phyloP scores from a whole-genome alignment of 257 asterid species.

The Ligustrum vulgare region DNA sequence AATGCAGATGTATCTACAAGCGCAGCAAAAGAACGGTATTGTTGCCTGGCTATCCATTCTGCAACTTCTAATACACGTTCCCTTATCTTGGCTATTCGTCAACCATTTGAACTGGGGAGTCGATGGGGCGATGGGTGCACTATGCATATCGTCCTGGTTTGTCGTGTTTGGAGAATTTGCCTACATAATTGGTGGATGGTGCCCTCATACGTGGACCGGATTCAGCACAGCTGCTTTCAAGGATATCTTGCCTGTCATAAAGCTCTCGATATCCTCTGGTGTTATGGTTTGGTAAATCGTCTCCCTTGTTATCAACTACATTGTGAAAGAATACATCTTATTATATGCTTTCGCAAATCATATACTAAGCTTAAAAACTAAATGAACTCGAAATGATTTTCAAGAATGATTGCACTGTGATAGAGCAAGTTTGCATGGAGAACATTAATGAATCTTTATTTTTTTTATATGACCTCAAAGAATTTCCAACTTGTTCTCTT shows the following conservation, averaged over 20 bases:
- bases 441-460: no score
- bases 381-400: no score
- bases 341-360: neutral
- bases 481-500: no score
- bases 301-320: neutral
- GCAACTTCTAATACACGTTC: conserved; percentile 49
- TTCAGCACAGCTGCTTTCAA: conserved; percentile 48
- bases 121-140: conserved; percentile 66
- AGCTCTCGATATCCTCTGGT: conserved; percentile 63
- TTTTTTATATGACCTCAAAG: no score
- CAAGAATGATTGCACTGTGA: neutral
- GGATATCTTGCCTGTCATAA: conserved; percentile 58
- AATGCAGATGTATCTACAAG: conserved; percentile 68
- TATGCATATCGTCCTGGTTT: conserved; percentile 51
- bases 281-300: conserved; percentile 61
- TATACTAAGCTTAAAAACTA: neutral
- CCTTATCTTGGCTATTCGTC: conserved; percentile 60
- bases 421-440: neutral
- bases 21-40: conserved; percentile 55
- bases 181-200: conserved; percentile 66
- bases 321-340: neutral
- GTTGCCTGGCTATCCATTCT: conserved; percentile 52
- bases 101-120: conserved; percentile 44
- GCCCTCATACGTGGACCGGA: conserved; percentile 64
- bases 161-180: conserved; percentile 40